Evolutionary conservation across 768 basidiomycete genomes (phyloP).

Genomic region (Rhodotorula sphaerocarpa): DNA sequence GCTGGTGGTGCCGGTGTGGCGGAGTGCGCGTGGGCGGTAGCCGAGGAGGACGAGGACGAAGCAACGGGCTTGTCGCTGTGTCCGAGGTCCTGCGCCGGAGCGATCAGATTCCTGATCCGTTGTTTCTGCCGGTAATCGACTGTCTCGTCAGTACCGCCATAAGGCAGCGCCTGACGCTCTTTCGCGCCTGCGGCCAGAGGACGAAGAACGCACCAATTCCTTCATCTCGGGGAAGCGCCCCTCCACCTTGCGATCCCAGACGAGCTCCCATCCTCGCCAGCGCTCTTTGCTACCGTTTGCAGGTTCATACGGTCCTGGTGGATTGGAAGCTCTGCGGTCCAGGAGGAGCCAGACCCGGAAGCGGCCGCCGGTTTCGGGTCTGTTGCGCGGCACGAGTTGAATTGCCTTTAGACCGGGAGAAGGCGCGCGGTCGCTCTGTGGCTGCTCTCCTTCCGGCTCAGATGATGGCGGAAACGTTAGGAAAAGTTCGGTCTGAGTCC

Average conservation of each 20-base stretch:
- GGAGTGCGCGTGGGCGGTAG: not conserved
- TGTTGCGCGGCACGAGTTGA: slow-evolving; percentile 42
- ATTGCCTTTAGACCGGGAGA: slow-evolving; percentile 38
- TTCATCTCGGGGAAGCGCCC: slow-evolving; percentile 46
- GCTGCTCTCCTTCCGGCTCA: not conserved
- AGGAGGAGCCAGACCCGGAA: slow-evolving; percentile 45
- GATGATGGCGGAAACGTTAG: slow-evolving; percentile 45
- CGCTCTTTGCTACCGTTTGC: slow-evolving; percentile 4
- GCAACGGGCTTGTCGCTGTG: slow-evolving; percentile 43
- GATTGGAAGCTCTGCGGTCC: slow-evolving; percentile 17
- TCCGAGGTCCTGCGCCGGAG: slow-evolving; percentile 43
- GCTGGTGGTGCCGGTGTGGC: not conserved
- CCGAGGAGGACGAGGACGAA: not conserved
- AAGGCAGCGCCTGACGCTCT: too few relatives aligned
- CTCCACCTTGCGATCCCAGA: slow-evolving; percentile 48
- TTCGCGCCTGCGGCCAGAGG: too few relatives aligned
- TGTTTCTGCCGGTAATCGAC: slow-evolving; percentile 40
- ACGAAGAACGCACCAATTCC: slow-evolving; percentile 14
- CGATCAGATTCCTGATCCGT: slow-evolving; percentile 43
- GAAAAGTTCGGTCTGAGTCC: slow-evolving; percentile 47
- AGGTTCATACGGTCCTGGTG: not conserved
- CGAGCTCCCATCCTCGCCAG: slow-evolving; percentile 23
- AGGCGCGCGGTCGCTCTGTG: not conserved
- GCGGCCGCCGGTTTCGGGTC: slow-evolving; percentile 44
- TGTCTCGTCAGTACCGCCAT: too few relatives aligned